These are phyloP conservation scores for Clavaria fumosa DNA, from an alignment of 768 basidiomycete species.

Conservation along the genomic window DNA sequence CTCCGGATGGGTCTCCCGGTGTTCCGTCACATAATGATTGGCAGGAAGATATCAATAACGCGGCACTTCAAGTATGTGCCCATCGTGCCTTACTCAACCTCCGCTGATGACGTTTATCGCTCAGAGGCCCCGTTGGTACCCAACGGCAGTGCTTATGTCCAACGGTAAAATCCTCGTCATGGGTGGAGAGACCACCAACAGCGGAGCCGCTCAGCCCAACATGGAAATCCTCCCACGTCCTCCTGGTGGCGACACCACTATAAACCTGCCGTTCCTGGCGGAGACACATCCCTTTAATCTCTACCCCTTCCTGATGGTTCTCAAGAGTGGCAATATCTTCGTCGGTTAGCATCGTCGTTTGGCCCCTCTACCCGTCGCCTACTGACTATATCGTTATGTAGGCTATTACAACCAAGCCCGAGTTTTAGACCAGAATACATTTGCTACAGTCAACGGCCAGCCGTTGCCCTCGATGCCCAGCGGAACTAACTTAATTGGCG, in stretches of 20 bases:
- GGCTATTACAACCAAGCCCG: conserved; percentile 74
- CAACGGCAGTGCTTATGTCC: conserved; percentile 46
- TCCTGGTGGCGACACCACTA: conserved; percentile 40
- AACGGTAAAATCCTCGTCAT: conserved; percentile 65
- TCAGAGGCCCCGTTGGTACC: conserved; percentile 60
- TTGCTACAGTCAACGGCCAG: conserved; percentile 36
- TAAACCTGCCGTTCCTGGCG: conserved; percentile 47
- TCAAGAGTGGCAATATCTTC: conserved; percentile 53
- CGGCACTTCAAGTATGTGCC: conserved; percentile 41
- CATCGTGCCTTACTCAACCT: background rate
- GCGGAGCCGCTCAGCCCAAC: conserved; percentile 47
- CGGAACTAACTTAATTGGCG: conserved; percentile 29
- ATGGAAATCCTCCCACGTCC: conserved; percentile 60
- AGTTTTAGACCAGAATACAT: conserved; percentile 49
- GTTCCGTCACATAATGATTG: conserved; percentile 65
- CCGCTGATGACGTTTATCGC: background rate
- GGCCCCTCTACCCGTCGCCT: background rate
- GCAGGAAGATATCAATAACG: conserved; percentile 48
- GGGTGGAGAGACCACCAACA: conserved; percentile 59
- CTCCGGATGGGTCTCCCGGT: conserved; percentile 50
- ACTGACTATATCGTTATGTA: conserved; percentile 12
- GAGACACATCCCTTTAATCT: conserved; percentile 69
- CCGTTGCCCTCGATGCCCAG: conserved; percentile 59
- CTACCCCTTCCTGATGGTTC: conserved; percentile 60
- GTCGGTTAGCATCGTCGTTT: conserved; percentile 30